Evolutionary conservation across 345 rosid genomes (phyloP).

Genomic region (Hirschfeldia incana): DNA sequence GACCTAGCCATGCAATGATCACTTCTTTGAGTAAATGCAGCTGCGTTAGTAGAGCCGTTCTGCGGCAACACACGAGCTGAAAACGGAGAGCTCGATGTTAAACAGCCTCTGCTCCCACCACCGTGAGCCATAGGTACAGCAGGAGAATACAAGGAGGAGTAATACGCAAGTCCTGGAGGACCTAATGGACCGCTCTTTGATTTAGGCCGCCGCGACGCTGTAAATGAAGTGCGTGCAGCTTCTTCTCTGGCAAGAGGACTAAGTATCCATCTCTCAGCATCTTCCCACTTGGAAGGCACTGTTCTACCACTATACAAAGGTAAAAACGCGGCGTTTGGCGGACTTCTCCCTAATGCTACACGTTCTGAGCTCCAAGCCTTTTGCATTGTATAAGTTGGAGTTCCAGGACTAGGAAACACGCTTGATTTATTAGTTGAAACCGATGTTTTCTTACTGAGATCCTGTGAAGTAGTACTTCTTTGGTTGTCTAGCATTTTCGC

Average conservation of each 20-base stretch:
- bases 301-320: constrained; percentile 76
- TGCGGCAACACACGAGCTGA: constrained; percentile 65
- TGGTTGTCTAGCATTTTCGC: constrained; percentile 59
- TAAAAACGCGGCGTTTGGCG: constrained; percentile 49
- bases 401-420: constrained; percentile 86
- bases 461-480: constrained; percentile 77
- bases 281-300: constrained; percentile 98
- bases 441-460: constrained; percentile 63
- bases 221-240: constrained; percentile 50
- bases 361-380: constrained; percentile 98
- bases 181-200: constrained; percentile 99
- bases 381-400: constrained; percentile 75
- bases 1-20: constrained; percentile 91
- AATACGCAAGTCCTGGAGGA: constrained; percentile 78
- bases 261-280: constrained; percentile 98
- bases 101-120: constrained; percentile 47
- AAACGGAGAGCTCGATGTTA: constrained; percentile 68
- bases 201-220: constrained; percentile 64
- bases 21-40: constrained; percentile 46
- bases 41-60: constrained; percentile 46
- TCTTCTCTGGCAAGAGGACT: constrained; percentile 86
- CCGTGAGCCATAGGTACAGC: constrained; percentile 64
- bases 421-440: constrained; percentile 55
- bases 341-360: constrained; percentile 69
- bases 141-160: constrained; percentile 78